Conservation (phyloP, 2,329 filamentous ascomycete genomes). For the Tothia fuscella region DNA sequence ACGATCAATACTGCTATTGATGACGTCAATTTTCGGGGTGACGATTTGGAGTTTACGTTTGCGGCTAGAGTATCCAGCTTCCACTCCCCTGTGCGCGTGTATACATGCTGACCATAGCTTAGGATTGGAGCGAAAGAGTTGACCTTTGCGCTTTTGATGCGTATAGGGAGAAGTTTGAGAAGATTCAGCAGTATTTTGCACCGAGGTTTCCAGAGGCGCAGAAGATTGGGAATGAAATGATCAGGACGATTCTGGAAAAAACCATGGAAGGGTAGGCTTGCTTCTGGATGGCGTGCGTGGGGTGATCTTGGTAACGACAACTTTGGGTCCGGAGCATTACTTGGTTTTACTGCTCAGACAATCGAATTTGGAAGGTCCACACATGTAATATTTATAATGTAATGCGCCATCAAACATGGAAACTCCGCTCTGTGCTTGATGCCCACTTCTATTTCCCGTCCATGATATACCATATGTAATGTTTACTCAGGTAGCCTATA, state of each 20-base stretch:
- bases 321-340: no score
- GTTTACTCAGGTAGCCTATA: no score
- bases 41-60: conserved; percentile 96
- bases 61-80: conserved; percentile 54
- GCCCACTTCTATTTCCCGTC: no score
- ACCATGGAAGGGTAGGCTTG: conserved; percentile 26
- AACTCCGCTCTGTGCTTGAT: no score
- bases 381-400: no score
- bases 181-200: conserved; percentile 83
- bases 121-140: conserved; percentile 92
- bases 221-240: conserved; percentile 89
- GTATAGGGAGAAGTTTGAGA: conserved; percentile 82
- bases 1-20: conserved; percentile 75
- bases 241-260: conserved; percentile 84
- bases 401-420: no score
- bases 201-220: conserved; percentile 80
- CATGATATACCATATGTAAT: no score
- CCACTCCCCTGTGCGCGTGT: neutral
- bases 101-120: neutral
- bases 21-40: conserved; percentile 83
- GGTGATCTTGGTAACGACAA: no score
- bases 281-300: no score
- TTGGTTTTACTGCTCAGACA: no score
- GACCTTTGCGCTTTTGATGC: conserved; percentile 83
- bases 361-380: no score